Evolutionary conservation across 2,329 filamentous ascomycete genomes (phyloP), one percentile per base, ranked within the genome.

Genomic region (Talaromyces marneffei): DNA sequence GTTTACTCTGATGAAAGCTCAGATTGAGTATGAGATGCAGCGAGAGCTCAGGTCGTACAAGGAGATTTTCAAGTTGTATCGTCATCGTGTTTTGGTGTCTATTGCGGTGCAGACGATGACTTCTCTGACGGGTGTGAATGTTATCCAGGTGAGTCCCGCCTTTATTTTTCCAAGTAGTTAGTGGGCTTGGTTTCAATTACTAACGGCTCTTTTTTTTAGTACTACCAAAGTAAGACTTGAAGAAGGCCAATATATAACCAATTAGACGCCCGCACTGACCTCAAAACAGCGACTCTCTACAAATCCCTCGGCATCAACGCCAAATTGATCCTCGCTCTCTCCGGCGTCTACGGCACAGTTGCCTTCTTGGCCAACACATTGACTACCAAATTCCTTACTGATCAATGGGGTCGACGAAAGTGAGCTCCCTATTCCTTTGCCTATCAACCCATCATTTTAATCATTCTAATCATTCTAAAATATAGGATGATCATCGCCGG

Each of bases 101-200:
- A 81, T 85, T 66, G 79, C 79, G 2, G 83, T 84, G 2, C 82
- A 85, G 70, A 83, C 81, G 2, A 82, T 85, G 79, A 85, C 82
- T 0, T 79, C 77, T 64, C 66, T 84, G 40, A 85, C 83, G 0
- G 83, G 83, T 10, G 80, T 84, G 39, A 85, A 85, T 66, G 82
- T 84, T 1, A 84, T 85, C 39, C 82, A 80, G 68, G 72, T 76
- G 69, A 42, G 68, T 63, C 16, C 23, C 8, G n/a, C n/a, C n/a
- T n/a, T n/a, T n/a, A n/a, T n/a, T n/a, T n/a, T n/a, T n/a, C n/a
- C n/a, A n/a, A n/a, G n/a, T n/a, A n/a, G n/a, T n/a, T n/a, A n/a
- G n/a, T n/a, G n/a, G n/a, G n/a, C n/a, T 12, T 23, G 12, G 16
- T 0, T 3, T 33, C 14, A 14, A 8, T 25, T 37, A 35, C 52